Base-by-base conservation (phyloP, 2,329 filamentous ascomycete species). In the Emmonsia crescens region DNA sequence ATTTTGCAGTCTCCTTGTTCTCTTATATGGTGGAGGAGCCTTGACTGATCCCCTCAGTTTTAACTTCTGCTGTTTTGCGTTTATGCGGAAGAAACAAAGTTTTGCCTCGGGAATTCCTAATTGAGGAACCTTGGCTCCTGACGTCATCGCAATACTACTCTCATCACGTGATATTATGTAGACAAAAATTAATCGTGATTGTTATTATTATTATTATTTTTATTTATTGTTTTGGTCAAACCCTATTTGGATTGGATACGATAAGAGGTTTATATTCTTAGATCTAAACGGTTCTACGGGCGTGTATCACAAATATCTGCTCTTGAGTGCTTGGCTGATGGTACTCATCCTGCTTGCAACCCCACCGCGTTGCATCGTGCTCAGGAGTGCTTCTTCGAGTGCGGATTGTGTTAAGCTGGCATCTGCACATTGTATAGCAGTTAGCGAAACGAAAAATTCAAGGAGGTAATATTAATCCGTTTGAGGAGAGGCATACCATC, bases 381-480 rank as follows among this genome's bases (percentile, higher is more conserved):
- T 85, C 65, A 86, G 72, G 49, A 86, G 72, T 5, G 84, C 84
- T 66, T 87, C 85, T 67, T 87, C 84, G 31, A 87, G 74, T 2
- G 85, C 85, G 16, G 82, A 85, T 68, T 86, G 83, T 59, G 84
- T 86, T 27, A 87, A 82, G 64, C 83, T 85, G 8, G 83, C 79
- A 74, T 85, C 83, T 83, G 64, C 16, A 49, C 21, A 21, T 52
- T 21, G 52, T 59, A 49, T 21, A 59, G 42, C 64, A 33, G 59
- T 62, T 61, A 61, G 19, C 60, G 21, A 40, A 31, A 44, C 14
- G 9, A 12, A 33, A 12, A 29, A n/a, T 5, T 24, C 5, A 55
- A 55, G 4, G 19, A 14, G 1, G 4, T 21, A 14, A 36, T 21
- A 5, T 38, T 24, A 10, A 21, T 52, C 16, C 10, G 49, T 52